Conservation (phyloP, 768 basidiomycete genomes). For the Boletellus emodensis region DNA sequence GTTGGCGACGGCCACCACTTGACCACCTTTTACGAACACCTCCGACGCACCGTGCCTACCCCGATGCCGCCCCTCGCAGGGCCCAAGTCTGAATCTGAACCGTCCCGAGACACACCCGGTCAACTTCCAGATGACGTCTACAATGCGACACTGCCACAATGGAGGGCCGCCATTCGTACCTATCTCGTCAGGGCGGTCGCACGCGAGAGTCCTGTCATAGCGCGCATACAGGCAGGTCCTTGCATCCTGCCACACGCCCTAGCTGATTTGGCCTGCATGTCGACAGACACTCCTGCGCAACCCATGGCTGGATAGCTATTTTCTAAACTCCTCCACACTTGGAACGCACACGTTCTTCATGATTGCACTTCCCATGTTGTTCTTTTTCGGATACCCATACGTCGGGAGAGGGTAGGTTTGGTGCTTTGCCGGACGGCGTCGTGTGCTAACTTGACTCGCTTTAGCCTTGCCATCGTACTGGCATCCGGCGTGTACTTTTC, state of each 20-base stretch:
- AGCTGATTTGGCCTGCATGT: conserved; percentile 8
- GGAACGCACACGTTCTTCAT: conserved; percentile 94
- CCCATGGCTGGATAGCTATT: conserved; percentile 73
- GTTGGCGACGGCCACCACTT: not conserved
- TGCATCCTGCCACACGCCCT: not conserved
- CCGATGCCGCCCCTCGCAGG: conserved; percentile 1
- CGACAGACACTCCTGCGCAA: conserved; percentile 50
- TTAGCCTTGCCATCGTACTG: conserved; percentile 64
- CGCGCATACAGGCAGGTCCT: conserved; percentile 60
- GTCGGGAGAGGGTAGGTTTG: conserved; percentile 67
- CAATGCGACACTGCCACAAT: conserved; percentile 55
- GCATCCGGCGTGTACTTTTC: conserved; percentile 82
- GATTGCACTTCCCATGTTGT: conserved; percentile 78
- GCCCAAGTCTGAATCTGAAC: not conserved
- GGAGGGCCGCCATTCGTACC: conserved; percentile 60
- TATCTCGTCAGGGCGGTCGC: conserved; percentile 49
- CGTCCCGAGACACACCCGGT: conserved; percentile 8
- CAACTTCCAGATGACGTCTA: conserved; percentile 50
- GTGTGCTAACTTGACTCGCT: not conserved
- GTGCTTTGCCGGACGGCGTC: not conserved
- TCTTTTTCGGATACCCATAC: conserved; percentile 80
- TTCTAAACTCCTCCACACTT: conserved; percentile 75
- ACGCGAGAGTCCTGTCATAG: conserved; percentile 59
- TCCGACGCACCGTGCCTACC: not conserved
- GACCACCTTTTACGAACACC: not conserved